phyloP scores from a whole-genome alignment of 139 green algal species.

The Pleodorina starrii region DNA sequence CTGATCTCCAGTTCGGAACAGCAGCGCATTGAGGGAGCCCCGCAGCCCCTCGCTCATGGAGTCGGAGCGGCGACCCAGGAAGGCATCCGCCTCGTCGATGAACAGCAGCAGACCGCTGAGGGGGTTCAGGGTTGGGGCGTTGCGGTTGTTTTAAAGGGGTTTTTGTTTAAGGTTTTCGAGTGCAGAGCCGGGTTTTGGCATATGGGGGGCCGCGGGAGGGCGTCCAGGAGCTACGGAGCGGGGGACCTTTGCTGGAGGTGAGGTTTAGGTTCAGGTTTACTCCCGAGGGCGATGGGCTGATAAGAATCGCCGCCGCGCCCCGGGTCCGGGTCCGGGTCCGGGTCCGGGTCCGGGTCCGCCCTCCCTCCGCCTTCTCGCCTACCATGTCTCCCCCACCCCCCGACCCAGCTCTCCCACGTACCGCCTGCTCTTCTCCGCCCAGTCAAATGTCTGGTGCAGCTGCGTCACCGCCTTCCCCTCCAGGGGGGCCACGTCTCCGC shows the following conservation, averaged over 20 bases:
- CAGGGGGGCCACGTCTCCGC: slow-evolving; percentile 96
- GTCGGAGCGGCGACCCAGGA: slow-evolving; percentile 89
- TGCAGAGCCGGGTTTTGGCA: too few relatives aligned
- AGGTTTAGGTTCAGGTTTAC: too few relatives aligned
- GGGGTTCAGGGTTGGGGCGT: too few relatives aligned
- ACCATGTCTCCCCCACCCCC: background rate
- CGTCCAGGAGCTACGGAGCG: too few relatives aligned
- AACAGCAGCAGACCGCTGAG: slow-evolving; percentile 94
- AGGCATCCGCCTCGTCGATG: slow-evolving; percentile 97
- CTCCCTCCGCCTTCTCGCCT: background rate
- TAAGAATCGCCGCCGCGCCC: too few relatives aligned
- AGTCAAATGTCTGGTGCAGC: slow-evolving; percentile 99
- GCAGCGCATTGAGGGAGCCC: slow-evolving; percentile 94
- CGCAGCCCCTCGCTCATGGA: slow-evolving; percentile 93
- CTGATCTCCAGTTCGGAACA: slow-evolving; percentile 85
- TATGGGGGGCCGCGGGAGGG: too few relatives aligned
- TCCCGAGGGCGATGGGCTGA: too few relatives aligned
- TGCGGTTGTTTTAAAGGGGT: too few relatives aligned
- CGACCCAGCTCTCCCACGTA: background rate
- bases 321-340: too few relatives aligned
- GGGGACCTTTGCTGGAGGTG: too few relatives aligned
- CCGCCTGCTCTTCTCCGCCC: slow-evolving; percentile 84
- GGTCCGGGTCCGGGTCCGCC: too few relatives aligned
- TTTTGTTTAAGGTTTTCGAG: too few relatives aligned
- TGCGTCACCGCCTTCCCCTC: slow-evolving; percentile 92